A percentile compares a stretch with the other conserved stretches of the same genome.
Evolutionary conservation across 78 protist species (phyloP).

Genomic region (Speleostelium caveatum): DNA sequence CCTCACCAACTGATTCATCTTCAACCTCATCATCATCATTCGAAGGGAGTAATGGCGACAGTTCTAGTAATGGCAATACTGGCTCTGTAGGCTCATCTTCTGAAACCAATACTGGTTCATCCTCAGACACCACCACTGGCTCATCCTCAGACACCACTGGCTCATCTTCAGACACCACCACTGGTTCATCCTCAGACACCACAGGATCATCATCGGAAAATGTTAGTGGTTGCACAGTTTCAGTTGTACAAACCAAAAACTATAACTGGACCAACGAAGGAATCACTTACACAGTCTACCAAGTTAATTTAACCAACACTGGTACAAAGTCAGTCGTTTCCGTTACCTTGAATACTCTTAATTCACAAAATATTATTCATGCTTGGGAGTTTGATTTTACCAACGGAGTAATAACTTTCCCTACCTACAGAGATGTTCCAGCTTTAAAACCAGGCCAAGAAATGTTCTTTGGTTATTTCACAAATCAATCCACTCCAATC

Average conservation of each 20-base stretch:
- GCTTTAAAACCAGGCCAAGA: not conserved
- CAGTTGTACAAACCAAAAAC: not conserved
- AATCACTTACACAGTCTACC: not conserved
- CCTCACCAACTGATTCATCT: not conserved
- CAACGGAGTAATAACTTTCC: not conserved
- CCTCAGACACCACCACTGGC: not conserved
- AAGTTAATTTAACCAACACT: constrained; percentile 6
- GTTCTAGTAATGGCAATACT: constrained; percentile 3
- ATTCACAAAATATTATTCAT: not conserved
- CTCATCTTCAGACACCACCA: not conserved
- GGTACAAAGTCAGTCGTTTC: not conserved
- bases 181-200: not conserved
- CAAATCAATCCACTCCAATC: not conserved
- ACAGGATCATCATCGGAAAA: not conserved
- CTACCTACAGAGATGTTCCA: not conserved
- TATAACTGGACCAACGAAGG: not conserved
- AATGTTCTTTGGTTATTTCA: constrained; percentile 13
- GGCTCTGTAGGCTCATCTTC: constrained; percentile 14
- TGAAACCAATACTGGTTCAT: constrained; percentile 12
- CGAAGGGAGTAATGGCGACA: not conserved
- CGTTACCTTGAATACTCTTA: not conserved
- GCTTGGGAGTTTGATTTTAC: not conserved
- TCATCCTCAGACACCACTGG: not conserved
- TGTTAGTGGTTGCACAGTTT: not conserved
- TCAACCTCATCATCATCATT: not conserved